These are phyloP conservation scores for Aspergillus japonicus DNA, from an alignment of 2,329 filamentous ascomycete species.

Conservation along the genomic window DNA sequence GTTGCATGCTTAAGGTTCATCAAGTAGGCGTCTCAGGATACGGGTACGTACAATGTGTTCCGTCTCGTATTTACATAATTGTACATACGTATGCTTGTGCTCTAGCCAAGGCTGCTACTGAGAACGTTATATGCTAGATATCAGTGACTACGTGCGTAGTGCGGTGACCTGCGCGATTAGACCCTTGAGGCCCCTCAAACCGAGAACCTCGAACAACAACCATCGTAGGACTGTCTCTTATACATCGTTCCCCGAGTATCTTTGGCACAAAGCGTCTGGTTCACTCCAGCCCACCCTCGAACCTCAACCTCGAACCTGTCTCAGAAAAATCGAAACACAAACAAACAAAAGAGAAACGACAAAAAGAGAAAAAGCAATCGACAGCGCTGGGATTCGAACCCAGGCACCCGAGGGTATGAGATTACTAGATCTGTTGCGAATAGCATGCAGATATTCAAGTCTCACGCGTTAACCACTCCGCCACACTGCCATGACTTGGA, in stretches of 20 bases:
- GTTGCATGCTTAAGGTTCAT: conserved; percentile 28
- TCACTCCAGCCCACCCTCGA: too few relatives aligned
- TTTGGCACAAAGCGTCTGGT: too few relatives aligned
- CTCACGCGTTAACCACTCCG: background rate
- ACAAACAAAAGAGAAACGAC: too few relatives aligned
- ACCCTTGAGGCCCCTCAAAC: too few relatives aligned
- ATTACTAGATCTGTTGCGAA: background rate
- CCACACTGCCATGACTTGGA: background rate
- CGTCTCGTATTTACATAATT: background rate
- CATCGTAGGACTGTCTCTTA: too few relatives aligned
- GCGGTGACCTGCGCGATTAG: too few relatives aligned
- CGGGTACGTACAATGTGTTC: background rate
- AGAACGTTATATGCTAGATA: too few relatives aligned
- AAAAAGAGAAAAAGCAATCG: background rate
- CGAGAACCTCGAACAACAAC: too few relatives aligned
- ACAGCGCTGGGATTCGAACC: background rate
- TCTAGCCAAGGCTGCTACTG: background rate
- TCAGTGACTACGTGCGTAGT: too few relatives aligned
- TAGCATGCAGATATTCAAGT: background rate
- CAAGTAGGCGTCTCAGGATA: background rate
- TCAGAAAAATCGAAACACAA: too few relatives aligned
- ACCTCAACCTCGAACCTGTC: too few relatives aligned
- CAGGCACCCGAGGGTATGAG: background rate
- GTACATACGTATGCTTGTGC: background rate
- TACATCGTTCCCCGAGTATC: too few relatives aligned